Evolutionary conservation across 2,329 filamentous ascomycete species (phyloP), one percentile per base, ranked within the genome.

Genomic region (Cladorrhinum sp.): DNA sequence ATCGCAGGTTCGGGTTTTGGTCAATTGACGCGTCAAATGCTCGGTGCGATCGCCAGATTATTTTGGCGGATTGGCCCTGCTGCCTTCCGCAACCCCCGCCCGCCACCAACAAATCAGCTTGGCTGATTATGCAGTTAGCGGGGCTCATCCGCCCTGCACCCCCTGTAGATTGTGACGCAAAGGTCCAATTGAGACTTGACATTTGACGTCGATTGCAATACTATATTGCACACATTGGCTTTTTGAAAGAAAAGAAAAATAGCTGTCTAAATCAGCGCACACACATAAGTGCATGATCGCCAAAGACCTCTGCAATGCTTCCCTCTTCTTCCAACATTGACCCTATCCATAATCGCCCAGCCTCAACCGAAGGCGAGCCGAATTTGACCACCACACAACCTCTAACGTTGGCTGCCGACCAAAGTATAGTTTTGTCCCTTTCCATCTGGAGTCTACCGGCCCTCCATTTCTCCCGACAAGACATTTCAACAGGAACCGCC

Each of bases 331-430:
- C 75, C 52, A 96, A 77, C 84, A 97, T 90, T 6, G 80, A 81
- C 9, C 86, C 86, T 61, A 98, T 80, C 92, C 93, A 98, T 52
- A 83, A 77, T 66, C 90, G 85, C 3, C 88, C 92, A 24, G 88
- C 89, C 73, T 98, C 92, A 23, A 96, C 88, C 50, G 88, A 88
- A 58, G 81, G 82, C 1, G 93, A 91, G 1, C 91, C 92, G 73
- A 98, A 96, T 73, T 98, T 98, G 67, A 98, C 89, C 24, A 97
- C 82, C 2, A 95, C 88, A 70, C 94, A 96, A 3, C 91, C 89
- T 57, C 92, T 83, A 33, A 96, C 86, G 24, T 82, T 83, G 14
- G 92, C 90, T 12, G 90, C 91, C 24, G 92, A 93, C 91, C 92
- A 96, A 2, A 94, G 78, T 2, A 96, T 74, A 16, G 83, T 83